Conservation (phyloP, 139 green algal species). For the Micractinium sp. region DNA sequence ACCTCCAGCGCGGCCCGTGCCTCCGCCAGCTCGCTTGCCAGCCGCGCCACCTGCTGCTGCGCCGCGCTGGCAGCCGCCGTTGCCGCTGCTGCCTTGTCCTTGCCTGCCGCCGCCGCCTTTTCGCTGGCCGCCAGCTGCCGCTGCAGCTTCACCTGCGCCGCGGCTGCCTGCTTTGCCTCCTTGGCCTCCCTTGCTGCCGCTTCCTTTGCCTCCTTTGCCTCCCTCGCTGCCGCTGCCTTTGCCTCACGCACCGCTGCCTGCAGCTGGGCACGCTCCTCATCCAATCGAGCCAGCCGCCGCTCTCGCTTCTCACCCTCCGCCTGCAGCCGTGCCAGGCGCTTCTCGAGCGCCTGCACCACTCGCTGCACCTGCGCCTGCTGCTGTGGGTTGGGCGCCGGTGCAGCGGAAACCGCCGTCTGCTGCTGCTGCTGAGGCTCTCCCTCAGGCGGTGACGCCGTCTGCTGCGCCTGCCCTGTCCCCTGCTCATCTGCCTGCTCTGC, state of each 20-base stretch:
- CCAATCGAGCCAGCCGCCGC: neutral
- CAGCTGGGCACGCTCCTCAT: neutral
- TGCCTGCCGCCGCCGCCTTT: neutral
- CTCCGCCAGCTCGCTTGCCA: constrained; percentile 5
- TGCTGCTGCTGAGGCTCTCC: neutral
- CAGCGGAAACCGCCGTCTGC: neutral
- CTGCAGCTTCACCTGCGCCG: neutral
- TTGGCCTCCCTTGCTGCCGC: neutral
- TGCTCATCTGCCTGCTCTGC: neutral
- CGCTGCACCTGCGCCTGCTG: neutral
- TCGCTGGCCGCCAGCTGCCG: neutral
- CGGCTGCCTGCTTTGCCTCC: neutral
- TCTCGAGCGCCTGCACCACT: constrained; percentile 5
- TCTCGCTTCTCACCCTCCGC: neutral
- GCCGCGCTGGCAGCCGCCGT: neutral
- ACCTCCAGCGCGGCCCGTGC: neutral
- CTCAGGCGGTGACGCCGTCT: neutral
- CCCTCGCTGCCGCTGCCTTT: neutral
- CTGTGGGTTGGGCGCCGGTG: neutral
- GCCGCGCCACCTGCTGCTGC: neutral
- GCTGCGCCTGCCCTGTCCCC: neutral
- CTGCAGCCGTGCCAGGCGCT: constrained; percentile 1
- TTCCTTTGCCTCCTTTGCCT: neutral
- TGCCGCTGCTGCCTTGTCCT: neutral
- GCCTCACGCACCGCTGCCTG: neutral